These are phyloP conservation scores for Jatropha podagrica DNA, from an alignment of 441 rosid species.

Conservation along the genomic window DNA sequence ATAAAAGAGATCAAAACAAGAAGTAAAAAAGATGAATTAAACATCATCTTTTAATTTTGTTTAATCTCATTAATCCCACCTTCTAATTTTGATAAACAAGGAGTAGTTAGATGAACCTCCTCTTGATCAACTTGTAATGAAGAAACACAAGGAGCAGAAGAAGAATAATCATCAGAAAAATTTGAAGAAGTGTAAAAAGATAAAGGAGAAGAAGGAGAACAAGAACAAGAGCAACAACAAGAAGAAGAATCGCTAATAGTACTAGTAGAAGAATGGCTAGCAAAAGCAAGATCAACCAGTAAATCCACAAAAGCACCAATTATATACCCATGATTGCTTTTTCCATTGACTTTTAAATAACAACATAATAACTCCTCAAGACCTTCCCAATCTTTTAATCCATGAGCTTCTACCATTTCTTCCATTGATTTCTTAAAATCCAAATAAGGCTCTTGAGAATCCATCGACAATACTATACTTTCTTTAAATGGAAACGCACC, in stretches of 20 bases:
- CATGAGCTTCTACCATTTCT: constrained; percentile 81
- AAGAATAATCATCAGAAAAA: constrained; percentile 41
- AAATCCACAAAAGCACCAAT: constrained; percentile 77
- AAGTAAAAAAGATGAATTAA: constrained; percentile 16
- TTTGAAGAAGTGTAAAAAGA: constrained; percentile 52
- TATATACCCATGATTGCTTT: constrained; percentile 63
- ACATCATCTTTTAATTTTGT: constrained; percentile 22
- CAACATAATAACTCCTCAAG: constrained; percentile 63
- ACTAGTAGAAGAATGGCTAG: constrained; percentile 19
- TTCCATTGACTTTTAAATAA: constrained; percentile 58
- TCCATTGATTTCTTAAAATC: constrained; percentile 87
- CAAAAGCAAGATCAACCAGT: constrained; percentile 38
- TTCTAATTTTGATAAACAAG: constrained; percentile 40
- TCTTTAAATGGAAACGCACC: constrained; percentile 37
- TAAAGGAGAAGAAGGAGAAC: constrained; percentile 47
- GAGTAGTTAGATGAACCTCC: constrained; percentile 2
- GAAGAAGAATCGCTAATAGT: constrained; percentile 18
- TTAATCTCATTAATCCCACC: constrained; percentile 33
- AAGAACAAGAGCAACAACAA: constrained; percentile 23
- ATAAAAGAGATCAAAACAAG: neutral
- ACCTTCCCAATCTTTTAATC: constrained; percentile 50
- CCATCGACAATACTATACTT: constrained; percentile 50
- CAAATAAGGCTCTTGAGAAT: constrained; percentile 50
- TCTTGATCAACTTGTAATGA: constrained; percentile 27
- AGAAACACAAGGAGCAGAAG: constrained; percentile 37